These are phyloP conservation scores for Verruconis gallopava DNA, from an alignment of 2,329 filamentous ascomycete genomes.

Conservation along the genomic window DNA sequence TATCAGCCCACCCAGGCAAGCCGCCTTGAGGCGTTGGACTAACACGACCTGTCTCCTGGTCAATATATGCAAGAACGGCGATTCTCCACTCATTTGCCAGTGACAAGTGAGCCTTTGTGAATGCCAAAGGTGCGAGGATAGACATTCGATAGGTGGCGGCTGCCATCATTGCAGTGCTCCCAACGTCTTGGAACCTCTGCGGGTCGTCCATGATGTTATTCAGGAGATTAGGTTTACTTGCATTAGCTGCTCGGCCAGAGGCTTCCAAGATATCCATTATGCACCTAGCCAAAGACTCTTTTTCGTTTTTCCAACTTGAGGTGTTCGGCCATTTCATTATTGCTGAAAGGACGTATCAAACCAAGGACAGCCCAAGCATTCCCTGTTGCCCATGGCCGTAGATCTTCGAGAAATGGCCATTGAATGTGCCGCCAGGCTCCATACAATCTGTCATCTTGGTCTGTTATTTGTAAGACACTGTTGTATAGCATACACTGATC, in stretches of 20 bases:
- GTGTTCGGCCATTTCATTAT: constrained; percentile 21
- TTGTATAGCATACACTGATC: constrained; percentile 30
- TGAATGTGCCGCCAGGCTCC: constrained; percentile 35
- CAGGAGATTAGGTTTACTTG: constrained; percentile 26
- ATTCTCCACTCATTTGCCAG: constrained; percentile 32
- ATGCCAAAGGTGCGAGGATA: constrained; percentile 25
- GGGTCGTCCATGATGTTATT: constrained; percentile 36
- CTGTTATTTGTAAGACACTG: constrained; percentile 21
- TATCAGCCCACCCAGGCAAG: no score
- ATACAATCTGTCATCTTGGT: not conserved
- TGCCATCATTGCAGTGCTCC: constrained; percentile 34
- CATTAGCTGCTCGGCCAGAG: constrained; percentile 19
- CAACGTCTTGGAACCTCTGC: constrained; percentile 34
- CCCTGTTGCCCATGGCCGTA: constrained; percentile 33
- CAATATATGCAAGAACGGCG: constrained; percentile 24
- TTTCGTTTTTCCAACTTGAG: constrained; percentile 10
- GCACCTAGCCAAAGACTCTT: constrained; percentile 14
- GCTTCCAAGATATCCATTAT: constrained; percentile 27
- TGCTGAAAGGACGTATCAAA: constrained; percentile 33
- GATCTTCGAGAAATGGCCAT: constrained; percentile 23
- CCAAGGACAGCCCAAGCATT: constrained; percentile 38
- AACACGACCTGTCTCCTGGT: constrained; percentile 23
- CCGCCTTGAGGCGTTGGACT: no score
- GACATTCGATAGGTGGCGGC: constrained; percentile 34
- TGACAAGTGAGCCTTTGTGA: constrained; percentile 22